Evolutionary conservation across 805 yeast genomes (phyloP).

Genomic region (Clavispora phyllophila): DNA sequence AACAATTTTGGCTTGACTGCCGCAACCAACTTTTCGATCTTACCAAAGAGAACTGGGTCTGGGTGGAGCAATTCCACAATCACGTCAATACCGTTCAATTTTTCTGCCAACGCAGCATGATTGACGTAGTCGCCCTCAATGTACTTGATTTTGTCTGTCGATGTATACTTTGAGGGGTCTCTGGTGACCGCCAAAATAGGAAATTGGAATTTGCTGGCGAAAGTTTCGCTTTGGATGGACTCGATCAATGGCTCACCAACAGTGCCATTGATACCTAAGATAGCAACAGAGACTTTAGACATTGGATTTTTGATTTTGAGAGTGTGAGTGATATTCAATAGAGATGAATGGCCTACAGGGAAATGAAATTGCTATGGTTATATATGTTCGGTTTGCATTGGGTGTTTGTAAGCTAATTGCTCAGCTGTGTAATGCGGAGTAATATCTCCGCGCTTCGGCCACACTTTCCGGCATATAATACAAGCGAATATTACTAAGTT

Average conservation of each 20-base stretch:
- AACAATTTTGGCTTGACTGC: constrained; percentile 44
- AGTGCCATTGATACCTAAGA: constrained; percentile 49
- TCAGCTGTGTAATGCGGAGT: no score
- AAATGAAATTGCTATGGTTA: background rate
- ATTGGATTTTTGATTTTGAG: constrained; percentile 2
- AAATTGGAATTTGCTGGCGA: constrained; percentile 35
- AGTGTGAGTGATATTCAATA: background rate
- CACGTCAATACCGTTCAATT: constrained; percentile 46
- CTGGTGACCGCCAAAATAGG: constrained; percentile 53
- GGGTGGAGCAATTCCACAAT: constrained; percentile 42
- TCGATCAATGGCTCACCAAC: constrained; percentile 45
- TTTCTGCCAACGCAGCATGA: constrained; percentile 22
- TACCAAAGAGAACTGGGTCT: constrained; percentile 23
- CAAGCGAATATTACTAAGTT: no score
- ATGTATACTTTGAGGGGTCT: constrained; percentile 27
- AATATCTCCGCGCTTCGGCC: no score
- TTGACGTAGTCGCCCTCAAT: constrained; percentile 26
- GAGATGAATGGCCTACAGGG: background rate
- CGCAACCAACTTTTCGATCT: constrained; percentile 35
- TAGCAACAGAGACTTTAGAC: constrained; percentile 36
- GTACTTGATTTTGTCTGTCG: constrained; percentile 37
- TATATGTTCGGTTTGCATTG: background rate
- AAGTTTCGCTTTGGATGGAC: constrained; percentile 40
- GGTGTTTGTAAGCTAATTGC: background rate
- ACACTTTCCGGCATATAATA: no score